Conservation (phyloP, 352 stramenopile genomes). For the Phytophthora pistaciae region DNA sequence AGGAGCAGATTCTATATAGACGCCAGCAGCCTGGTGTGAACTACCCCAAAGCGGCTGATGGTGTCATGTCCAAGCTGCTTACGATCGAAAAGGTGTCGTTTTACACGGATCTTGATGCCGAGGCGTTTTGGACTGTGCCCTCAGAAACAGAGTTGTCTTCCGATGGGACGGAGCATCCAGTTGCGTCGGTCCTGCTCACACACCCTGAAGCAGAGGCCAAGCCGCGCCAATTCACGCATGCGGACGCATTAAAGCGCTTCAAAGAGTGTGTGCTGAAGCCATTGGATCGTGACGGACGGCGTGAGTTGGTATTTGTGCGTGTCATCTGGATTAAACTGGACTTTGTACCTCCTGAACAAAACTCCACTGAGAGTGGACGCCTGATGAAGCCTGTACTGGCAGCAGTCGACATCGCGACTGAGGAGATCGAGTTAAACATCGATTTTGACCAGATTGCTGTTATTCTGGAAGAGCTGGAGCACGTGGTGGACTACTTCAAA, state of each 20-base stretch:
- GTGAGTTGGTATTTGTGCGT: slow-evolving; percentile 60
- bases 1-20: slow-evolving; percentile 71
- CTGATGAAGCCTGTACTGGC: slow-evolving; percentile 20
- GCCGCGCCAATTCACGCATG: slow-evolving; percentile 9
- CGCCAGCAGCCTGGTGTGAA: slow-evolving; percentile 58
- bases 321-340: slow-evolving; percentile 77
- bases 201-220: slow-evolving; percentile 1
- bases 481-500: slow-evolving; percentile 46
- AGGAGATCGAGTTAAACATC: slow-evolving; percentile 60
- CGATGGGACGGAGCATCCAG: neutral
- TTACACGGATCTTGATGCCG: slow-evolving; percentile 66
- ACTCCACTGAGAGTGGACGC: neutral
- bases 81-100: slow-evolving; percentile 67
- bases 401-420: slow-evolving; percentile 68
- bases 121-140: slow-evolving; percentile 34
- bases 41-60: slow-evolving; percentile 46
- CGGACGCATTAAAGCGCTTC: slow-evolving; percentile 39
- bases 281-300: slow-evolving; percentile 38
- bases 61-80: slow-evolving; percentile 62
- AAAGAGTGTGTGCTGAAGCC: slow-evolving; percentile 41
- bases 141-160: slow-evolving; percentile 2
- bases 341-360: slow-evolving; percentile 31
- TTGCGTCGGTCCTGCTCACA: slow-evolving; percentile 2
- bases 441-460: slow-evolving; percentile 67
- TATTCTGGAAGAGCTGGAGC: slow-evolving; percentile 54